A percentile compares a stretch with the other conserved stretches of the same genome.
phyloP scores from a whole-genome alignment of 148 eudicot genomes.

The Rhododendron henanense region DNA sequence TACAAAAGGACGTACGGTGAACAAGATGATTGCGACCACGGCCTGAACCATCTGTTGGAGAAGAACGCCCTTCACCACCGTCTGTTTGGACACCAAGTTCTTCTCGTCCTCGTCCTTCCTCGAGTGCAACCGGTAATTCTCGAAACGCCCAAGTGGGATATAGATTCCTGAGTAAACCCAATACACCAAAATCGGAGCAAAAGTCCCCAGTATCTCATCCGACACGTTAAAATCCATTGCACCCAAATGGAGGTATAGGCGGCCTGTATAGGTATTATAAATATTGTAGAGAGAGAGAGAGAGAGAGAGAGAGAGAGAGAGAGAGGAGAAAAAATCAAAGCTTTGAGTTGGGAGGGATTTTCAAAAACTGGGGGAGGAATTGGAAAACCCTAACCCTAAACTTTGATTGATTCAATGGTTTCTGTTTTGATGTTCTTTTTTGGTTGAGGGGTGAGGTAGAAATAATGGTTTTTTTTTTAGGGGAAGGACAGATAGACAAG shows the following conservation, averaged over 20 bases:
- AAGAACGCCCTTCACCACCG: constrained; percentile 78
- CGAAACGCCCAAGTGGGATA: constrained; percentile 44
- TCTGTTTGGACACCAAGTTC: constrained; percentile 60
- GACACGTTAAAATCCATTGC: constrained; percentile 45
- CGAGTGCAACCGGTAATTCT: constrained; percentile 61
- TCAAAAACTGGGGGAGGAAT: constrained; percentile 1
- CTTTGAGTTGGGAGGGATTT: neutral
- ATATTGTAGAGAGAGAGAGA: neutral
- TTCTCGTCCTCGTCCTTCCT: constrained; percentile 74
- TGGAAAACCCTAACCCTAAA: neutral
- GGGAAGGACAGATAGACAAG: neutral
- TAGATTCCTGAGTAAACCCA: constrained; percentile 83
- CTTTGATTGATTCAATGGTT: neutral
- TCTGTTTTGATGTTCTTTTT: neutral
- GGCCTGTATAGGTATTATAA: neutral
- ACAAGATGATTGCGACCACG: constrained; percentile 57
- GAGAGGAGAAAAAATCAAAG: neutral
- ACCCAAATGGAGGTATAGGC: neutral
- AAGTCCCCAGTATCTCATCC: constrained; percentile 74
- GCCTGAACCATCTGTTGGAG: constrained; percentile 77
- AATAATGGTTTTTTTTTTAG: neutral
- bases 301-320: no score
- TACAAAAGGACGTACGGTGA: constrained; percentile 43
- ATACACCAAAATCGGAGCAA: constrained; percentile 71
- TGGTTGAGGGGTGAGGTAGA: neutral